Evolutionary conservation across 148 eudicot genomes (phyloP).

Genomic region (Amaranthus cruentus): DNA sequence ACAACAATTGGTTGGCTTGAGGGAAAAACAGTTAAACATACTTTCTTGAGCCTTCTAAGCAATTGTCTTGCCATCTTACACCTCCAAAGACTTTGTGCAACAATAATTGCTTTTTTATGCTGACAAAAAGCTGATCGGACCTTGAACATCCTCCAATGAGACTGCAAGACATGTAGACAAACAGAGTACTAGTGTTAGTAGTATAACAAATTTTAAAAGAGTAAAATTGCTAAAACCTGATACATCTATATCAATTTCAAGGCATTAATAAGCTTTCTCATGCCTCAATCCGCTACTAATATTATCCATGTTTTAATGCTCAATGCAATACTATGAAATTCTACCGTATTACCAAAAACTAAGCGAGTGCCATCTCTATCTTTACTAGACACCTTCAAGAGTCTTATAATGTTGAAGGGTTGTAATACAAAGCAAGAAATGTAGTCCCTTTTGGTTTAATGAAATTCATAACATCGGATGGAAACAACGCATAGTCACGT

Average conservation of each 20-base stretch:
- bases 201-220: neutral
- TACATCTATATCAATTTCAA: neutral
- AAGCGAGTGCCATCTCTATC: neutral
- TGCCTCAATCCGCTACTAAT: neutral
- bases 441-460: no score
- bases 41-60: conserved; percentile 73
- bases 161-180: conserved; percentile 34
- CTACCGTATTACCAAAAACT: no score
- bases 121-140: conserved; percentile 53
- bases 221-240: neutral
- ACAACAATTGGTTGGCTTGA: neutral
- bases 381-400: neutral
- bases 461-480: no score
- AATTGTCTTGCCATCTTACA: conserved; percentile 68
- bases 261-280: neutral
- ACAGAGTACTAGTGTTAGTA: neutral
- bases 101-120: conserved; percentile 63
- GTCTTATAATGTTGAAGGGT: no score
- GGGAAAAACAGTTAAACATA: conserved; percentile 24
- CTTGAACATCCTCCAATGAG: conserved; percentile 77
- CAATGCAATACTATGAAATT: neutral
- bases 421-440: no score
- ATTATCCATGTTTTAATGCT: neutral
- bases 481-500: no score
- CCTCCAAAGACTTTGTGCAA: conserved; percentile 89